A percentile compares a stretch with the other conserved stretches of the same genome.
Conservation (phyloP, 2,329 filamentous ascomycete species). For the Alternaria dauci region DNA sequence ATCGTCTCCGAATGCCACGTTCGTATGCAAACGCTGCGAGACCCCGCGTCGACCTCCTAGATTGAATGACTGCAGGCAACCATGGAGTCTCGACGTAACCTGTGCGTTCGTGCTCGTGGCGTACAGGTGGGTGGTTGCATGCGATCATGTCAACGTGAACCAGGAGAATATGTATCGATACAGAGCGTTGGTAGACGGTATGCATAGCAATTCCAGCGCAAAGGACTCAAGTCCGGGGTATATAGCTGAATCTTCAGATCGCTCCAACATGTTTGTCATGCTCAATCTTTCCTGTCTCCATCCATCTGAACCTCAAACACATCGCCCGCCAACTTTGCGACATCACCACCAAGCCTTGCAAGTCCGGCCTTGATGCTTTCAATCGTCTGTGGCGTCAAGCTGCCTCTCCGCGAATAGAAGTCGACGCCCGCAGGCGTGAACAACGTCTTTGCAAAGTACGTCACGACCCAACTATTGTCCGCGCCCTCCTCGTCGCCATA, state of each 20-base stretch:
- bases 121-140: background rate
- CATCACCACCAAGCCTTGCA: constrained; percentile 59
- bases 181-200: background rate
- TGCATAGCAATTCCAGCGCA: background rate
- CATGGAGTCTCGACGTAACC: background rate
- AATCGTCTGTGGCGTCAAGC: constrained; percentile 65
- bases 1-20: background rate
- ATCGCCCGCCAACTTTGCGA: constrained; percentile 62
- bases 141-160: background rate
- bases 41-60: constrained; percentile 23
- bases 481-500: constrained; percentile 67
- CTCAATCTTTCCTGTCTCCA: constrained; percentile 28
- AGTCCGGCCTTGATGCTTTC: constrained; percentile 65
- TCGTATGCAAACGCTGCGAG: constrained; percentile 13
- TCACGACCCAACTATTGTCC: constrained; percentile 74
- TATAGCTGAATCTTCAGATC: constrained; percentile 5
- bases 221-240: constrained; percentile 20
- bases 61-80: constrained; percentile 13
- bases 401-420: constrained; percentile 72
- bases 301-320: constrained; percentile 57
- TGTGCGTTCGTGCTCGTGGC: background rate
- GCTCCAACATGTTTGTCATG: background rate
- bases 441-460: constrained; percentile 82
- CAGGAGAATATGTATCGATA: background rate
- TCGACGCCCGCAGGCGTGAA: constrained; percentile 87